phyloP scores from a whole-genome alignment of 768 basidiomycete species.

The Pisolithus albus region DNA sequence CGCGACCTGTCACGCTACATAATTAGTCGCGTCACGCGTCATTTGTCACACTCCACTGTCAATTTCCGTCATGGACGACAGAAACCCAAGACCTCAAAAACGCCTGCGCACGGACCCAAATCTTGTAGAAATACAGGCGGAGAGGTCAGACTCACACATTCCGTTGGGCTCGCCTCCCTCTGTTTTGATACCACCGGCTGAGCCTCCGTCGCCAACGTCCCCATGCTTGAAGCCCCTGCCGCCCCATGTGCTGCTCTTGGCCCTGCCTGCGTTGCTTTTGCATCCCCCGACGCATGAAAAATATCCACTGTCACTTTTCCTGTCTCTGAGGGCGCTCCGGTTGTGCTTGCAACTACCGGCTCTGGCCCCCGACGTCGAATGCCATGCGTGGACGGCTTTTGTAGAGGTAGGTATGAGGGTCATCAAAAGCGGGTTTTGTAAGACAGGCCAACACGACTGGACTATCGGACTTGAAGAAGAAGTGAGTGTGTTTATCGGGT shows the following conservation, averaged over 20 bases:
- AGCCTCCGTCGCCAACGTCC: background rate
- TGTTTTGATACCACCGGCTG: background rate
- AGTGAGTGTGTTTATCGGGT: constrained; percentile 26
- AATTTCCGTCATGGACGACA: constrained; percentile 16
- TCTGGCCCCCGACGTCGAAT: constrained; percentile 55
- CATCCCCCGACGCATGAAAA: constrained; percentile 59
- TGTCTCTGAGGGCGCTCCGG: constrained; percentile 51
- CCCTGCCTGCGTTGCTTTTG: constrained; percentile 51
- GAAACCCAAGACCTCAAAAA: constrained; percentile 31
- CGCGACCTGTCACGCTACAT: constrained; percentile 26
- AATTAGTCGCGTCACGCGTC: constrained; percentile 22
- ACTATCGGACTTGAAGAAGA: constrained; percentile 49
- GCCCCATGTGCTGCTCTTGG: constrained; percentile 46
- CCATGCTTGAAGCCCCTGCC: constrained; percentile 29
- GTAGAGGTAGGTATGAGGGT: constrained; percentile 63
- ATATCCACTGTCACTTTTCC: constrained; percentile 47
- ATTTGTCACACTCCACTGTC: background rate
- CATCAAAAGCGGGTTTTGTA: constrained; percentile 39
- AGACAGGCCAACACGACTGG: constrained; percentile 34
- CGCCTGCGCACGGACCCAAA: constrained; percentile 21
- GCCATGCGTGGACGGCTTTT: constrained; percentile 61
- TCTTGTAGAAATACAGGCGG: background rate
- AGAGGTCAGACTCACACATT: background rate
- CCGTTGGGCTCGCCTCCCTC: background rate
- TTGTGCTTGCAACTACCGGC: constrained; percentile 45